phyloP scores from a whole-genome alignment of 805 yeast species.

The Metschnikowia gelsemii region DNA sequence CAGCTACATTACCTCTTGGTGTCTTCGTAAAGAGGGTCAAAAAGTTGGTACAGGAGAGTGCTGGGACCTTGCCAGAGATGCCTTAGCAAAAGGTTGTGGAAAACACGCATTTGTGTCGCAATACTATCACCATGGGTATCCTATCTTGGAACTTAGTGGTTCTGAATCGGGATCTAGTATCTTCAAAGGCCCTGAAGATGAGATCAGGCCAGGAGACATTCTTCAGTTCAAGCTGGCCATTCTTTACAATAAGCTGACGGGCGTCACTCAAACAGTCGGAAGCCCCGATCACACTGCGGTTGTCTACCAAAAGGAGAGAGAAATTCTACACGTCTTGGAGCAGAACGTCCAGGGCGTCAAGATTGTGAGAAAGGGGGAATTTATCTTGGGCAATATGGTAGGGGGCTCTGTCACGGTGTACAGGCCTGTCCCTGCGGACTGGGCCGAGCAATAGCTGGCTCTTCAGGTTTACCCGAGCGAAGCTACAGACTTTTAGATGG shows the following conservation, averaged over 20 bases:
- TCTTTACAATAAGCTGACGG: constrained; percentile 36
- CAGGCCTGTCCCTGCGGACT: constrained; percentile 47
- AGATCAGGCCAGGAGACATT: constrained; percentile 54
- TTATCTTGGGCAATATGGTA: constrained; percentile 36
- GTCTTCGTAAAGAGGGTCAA: constrained; percentile 47
- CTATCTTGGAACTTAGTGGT: constrained; percentile 33
- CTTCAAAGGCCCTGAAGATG: constrained; percentile 30
- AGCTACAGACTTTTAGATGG: no score
- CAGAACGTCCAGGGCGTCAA: constrained; percentile 49
- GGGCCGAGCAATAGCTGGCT: no score
- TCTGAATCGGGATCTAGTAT: constrained; percentile 19
- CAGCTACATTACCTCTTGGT: constrained; percentile 56
- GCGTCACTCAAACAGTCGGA: constrained; percentile 43
- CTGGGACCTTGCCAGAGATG: constrained; percentile 59
- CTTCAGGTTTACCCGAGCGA: no score
- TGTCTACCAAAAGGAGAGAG: constrained; percentile 30
- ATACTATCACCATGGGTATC: constrained; percentile 48
- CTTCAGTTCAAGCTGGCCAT: constrained; percentile 46
- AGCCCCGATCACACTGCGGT: constrained; percentile 54
- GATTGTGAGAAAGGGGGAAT: constrained; percentile 39
- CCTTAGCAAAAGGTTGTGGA: constrained; percentile 54
- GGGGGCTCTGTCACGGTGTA: constrained; percentile 47
- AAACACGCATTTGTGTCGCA: constrained; percentile 54
- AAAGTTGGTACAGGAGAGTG: constrained; percentile 58
- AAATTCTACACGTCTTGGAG: constrained; percentile 40